A percentile compares a stretch with the other conserved stretches of the same genome.
Conservation (phyloP, 495 filamentous ascomycete genomes). For the Staphylotrichum longicolle region DNA sequence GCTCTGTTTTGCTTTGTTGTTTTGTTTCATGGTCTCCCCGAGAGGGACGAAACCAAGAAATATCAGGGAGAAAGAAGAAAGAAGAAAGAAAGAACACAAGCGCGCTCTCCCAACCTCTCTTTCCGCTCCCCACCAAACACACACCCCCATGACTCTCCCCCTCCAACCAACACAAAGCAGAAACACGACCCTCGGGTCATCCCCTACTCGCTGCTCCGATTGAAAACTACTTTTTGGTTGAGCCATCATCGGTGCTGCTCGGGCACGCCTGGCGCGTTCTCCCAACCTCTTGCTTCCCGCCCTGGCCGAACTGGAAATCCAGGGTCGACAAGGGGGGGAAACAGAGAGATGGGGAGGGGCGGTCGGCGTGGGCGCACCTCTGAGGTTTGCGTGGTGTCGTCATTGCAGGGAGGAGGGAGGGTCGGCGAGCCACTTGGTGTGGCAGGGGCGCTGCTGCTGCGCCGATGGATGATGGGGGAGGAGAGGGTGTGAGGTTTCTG, state of each 20-base stretch:
- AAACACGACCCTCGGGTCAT: not conserved
- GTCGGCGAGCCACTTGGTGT: not conserved
- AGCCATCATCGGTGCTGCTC: constrained; percentile 40
- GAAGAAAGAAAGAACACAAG: constrained; percentile 12
- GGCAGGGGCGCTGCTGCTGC: not conserved
- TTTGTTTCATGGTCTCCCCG: constrained; percentile 2
- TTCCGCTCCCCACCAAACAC: not conserved
- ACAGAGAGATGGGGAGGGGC: not conserved
- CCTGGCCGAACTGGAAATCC: not conserved
- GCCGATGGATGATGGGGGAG: not conserved
- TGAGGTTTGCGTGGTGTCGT: constrained; percentile 18
- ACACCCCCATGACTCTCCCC: constrained; percentile 1
- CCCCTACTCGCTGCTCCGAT: constrained; percentile 46
- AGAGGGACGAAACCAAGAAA: constrained; percentile 1
- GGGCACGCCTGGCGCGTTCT: constrained; percentile 11
- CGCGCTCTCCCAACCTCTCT: constrained; percentile 6
- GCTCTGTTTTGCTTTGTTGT: constrained; percentile 29
- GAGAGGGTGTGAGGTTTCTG: not conserved
- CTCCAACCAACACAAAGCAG: not conserved
- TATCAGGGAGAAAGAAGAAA: not conserved
- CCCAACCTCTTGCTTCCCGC: constrained; percentile 1
- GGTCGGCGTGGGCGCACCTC: constrained; percentile 22
- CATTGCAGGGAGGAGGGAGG: constrained; percentile 22
- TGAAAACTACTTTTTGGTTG: constrained; percentile 53
- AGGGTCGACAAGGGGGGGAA: not conserved